A percentile compares a stretch with the other conserved stretches of the same genome.
phyloP scores from a whole-genome alignment of 2,329 filamentous ascomycete species.

The Alternaria tenuissima region DNA sequence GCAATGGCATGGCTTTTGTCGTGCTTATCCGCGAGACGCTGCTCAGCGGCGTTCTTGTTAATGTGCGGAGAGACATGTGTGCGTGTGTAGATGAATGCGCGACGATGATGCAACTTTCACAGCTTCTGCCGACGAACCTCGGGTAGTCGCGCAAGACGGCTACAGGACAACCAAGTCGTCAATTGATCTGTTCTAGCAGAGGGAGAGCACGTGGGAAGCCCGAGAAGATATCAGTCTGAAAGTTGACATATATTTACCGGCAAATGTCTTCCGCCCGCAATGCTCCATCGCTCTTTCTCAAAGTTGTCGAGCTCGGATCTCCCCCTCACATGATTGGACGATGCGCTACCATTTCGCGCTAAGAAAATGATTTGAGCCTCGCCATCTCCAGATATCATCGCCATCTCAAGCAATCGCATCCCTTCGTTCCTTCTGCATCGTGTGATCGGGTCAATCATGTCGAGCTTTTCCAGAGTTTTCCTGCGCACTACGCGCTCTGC shows the following conservation, averaged over 20 bases:
- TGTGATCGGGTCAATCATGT: constrained; percentile 63
- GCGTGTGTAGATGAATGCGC: constrained; percentile 15
- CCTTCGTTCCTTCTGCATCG: constrained; percentile 11
- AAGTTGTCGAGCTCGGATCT: constrained; percentile 25
- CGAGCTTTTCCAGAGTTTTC: constrained; percentile 81
- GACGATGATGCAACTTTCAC: constrained; percentile 43
- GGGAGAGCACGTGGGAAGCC: no score
- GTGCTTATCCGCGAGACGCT: constrained; percentile 44
- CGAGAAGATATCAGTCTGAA: not conserved
- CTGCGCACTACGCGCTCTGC: constrained; percentile 82
- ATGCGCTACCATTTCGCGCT: constrained; percentile 33
- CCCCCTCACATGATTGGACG: constrained; percentile 32
- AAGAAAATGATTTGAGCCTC: constrained; percentile 43
- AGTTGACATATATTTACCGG: constrained; percentile 5
- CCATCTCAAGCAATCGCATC: constrained; percentile 40
- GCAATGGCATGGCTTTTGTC: constrained; percentile 73
- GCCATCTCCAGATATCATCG: constrained; percentile 22
- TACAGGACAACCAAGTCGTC: not conserved
- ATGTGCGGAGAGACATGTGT: constrained; percentile 58
- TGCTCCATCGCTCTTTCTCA: constrained; percentile 4
- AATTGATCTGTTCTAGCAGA: not conserved
- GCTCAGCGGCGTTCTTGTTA: constrained; percentile 52
- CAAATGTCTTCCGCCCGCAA: constrained; percentile 27
- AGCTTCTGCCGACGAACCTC: constrained; percentile 46
- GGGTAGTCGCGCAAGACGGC: constrained; percentile 41